These are phyloP conservation scores for Colletotrichum zoysiae DNA, from an alignment of 2,329 filamentous ascomycete species.

Conservation along the genomic window DNA sequence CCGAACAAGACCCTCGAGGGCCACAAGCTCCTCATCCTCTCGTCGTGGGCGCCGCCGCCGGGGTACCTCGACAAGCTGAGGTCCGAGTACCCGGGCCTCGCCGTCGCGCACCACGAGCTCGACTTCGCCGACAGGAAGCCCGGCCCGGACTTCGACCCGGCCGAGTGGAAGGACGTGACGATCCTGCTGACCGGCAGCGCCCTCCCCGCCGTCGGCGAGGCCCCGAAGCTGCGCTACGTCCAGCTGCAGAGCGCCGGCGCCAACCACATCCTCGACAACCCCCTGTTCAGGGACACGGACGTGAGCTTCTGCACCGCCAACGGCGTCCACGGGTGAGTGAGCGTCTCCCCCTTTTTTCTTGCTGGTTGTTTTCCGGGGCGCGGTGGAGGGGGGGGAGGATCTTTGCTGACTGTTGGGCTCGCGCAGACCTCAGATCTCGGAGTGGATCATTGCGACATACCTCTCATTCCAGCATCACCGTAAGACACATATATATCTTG, in stretches of 20 bases:
- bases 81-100: constrained; percentile 58
- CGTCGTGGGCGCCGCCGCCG: constrained; percentile 49
- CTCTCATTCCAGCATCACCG: constrained; percentile 62
- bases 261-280: constrained; percentile 61
- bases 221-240: constrained; percentile 63
- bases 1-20: constrained; percentile 47
- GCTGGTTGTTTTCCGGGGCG: background rate
- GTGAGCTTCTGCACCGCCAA: constrained; percentile 67
- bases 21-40: constrained; percentile 62
- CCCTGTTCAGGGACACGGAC: constrained; percentile 63
- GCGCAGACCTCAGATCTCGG: constrained; percentile 65
- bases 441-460: constrained; percentile 68
- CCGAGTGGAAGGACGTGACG: constrained; percentile 63
- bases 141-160: constrained; percentile 45
- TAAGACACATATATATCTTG: constrained; percentile 50
- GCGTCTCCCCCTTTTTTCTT: no score
- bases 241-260: constrained; percentile 68
- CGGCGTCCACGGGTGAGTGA: constrained; percentile 66
- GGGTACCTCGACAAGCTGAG: constrained; percentile 54
- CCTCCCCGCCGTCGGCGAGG: constrained; percentile 58
- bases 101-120: constrained; percentile 51
- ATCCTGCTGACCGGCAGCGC: constrained; percentile 58
- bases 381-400: no score
- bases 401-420: background rate
- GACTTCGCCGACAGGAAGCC: constrained; percentile 48